Percentiles rank a stretch among this genome's conserved stretches.
Evolutionary conservation across 2,329 filamentous ascomycete species (phyloP).

Genomic region (Coniella lustricola): DNA sequence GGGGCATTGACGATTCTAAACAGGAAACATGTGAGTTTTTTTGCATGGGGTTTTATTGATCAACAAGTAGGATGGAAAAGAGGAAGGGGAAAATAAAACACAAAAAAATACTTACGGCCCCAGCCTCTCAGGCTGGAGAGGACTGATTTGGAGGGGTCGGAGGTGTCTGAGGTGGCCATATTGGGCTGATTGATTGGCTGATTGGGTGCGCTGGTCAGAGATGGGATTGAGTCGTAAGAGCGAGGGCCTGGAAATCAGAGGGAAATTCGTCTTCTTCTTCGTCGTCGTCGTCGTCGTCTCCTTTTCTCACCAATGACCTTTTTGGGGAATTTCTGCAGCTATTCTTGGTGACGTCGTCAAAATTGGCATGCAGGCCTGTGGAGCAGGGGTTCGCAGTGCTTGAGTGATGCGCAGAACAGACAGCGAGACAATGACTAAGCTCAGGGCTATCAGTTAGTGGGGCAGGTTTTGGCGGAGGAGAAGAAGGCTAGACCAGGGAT

Average conservation of each 20-base stretch:
- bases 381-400: neutral
- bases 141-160: conserved; percentile 25
- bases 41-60: neutral
- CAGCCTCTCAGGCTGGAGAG: conserved; percentile 35
- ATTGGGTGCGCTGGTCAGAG: too few relatives aligned
- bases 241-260: too few relatives aligned
- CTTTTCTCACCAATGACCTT: neutral
- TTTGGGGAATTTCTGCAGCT: neutral
- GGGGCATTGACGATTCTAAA: conserved; percentile 49
- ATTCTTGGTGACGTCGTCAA: neutral
- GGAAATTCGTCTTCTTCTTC: too few relatives aligned
- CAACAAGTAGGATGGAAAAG: too few relatives aligned
- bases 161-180: conserved; percentile 4
- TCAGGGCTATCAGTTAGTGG: neutral
- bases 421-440: conserved; percentile 2
- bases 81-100: too few relatives aligned
- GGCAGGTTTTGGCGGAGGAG: neutral
- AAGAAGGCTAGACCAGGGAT: too few relatives aligned
- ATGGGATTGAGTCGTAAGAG: too few relatives aligned
- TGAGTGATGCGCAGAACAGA: neutral
- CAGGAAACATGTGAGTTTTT: neutral
- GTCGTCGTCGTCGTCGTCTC: neutral
- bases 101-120: conserved; percentile 50
- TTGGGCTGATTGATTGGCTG: too few relatives aligned
- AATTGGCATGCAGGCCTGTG: neutral